phyloP scores from a whole-genome alignment of 306 rosid species.

The Hippophae rhamnoides region DNA sequence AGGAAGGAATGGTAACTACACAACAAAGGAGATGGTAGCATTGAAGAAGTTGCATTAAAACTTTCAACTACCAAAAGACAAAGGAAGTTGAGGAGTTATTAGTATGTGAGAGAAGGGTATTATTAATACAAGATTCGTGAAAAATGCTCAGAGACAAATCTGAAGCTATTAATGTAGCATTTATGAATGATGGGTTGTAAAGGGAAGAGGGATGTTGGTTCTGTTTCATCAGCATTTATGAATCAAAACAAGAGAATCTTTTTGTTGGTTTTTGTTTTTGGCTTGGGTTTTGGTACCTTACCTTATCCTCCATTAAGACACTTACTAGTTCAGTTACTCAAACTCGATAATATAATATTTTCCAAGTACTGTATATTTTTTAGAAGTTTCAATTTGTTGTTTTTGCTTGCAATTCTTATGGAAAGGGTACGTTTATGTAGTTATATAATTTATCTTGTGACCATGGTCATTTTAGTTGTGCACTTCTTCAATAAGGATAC shows the following conservation, averaged over 20 bases:
- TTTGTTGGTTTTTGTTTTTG: constrained; percentile 16
- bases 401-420: too few species aligned
- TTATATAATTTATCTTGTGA: too few species aligned
- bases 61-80: constrained; percentile 57
- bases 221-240: constrained; percentile 62
- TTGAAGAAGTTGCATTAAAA: constrained; percentile 73
- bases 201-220: constrained; percentile 51
- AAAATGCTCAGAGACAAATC: constrained; percentile 58
- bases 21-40: constrained; percentile 24
- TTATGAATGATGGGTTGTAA: constrained; percentile 34
- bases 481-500: too few species aligned
- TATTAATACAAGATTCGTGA: constrained; percentile 46
- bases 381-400: too few species aligned
- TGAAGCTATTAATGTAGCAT: constrained; percentile 64
- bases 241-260: constrained; percentile 26
- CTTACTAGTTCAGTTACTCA: too few species aligned
- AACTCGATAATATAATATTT: too few species aligned
- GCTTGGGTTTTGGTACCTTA: too few species aligned
- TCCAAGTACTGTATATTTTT: too few species aligned
- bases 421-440: too few species aligned
- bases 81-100: constrained; percentile 68
- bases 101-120: constrained; percentile 30
- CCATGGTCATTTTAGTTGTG: too few species aligned
- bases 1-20: too few species aligned
- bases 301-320: too few species aligned